phyloP scores from a whole-genome alignment of 768 basidiomycete genomes.

The Infundibulicybe gibba region DNA sequence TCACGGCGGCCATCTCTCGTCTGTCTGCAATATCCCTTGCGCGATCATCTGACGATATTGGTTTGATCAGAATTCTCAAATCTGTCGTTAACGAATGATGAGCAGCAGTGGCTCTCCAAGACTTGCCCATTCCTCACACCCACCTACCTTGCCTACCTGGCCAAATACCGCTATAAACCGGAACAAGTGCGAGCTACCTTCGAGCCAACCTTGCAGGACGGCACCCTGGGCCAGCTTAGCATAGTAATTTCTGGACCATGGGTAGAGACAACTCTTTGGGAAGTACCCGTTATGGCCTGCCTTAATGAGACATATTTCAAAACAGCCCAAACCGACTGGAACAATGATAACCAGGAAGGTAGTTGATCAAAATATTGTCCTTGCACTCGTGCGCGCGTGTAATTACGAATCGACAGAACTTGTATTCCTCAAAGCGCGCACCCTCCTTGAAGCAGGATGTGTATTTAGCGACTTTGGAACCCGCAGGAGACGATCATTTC shows the following conservation, averaged over 20 bases:
- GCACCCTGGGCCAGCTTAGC: too few relatives aligned
- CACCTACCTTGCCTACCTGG: slow-evolving; percentile 76
- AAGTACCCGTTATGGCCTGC: too few relatives aligned
- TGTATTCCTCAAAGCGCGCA: slow-evolving; percentile 69
- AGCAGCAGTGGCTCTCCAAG: slow-evolving; percentile 68
- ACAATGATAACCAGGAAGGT: slow-evolving; percentile 80
- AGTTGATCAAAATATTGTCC: slow-evolving; percentile 1
- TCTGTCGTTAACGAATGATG: too few relatives aligned
- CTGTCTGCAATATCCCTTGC: too few relatives aligned
- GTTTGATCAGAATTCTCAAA: too few relatives aligned
- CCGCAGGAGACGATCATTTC: slow-evolving; percentile 72
- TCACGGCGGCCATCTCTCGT: too few relatives aligned
- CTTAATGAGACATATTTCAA: too few relatives aligned
- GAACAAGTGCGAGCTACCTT: slow-evolving; percentile 83
- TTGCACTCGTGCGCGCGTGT: background rate
- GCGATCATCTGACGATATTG: too few relatives aligned
- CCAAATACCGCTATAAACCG: slow-evolving; percentile 66
- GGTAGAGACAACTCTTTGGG: too few relatives aligned
- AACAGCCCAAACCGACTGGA: slow-evolving; percentile 81
- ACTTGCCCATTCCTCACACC: slow-evolving; percentile 73
- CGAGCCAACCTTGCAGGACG: too few relatives aligned
- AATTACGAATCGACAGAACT: slow-evolving; percentile 39
- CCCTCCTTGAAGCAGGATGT: slow-evolving; percentile 55
- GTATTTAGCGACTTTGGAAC: too few relatives aligned
- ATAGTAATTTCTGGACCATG: too few relatives aligned